Percentiles rank a stretch among this genome's conserved stretches.
Conservation (phyloP, 768 basidiomycete species). For the Rhizopogon vesiculosus region DNA sequence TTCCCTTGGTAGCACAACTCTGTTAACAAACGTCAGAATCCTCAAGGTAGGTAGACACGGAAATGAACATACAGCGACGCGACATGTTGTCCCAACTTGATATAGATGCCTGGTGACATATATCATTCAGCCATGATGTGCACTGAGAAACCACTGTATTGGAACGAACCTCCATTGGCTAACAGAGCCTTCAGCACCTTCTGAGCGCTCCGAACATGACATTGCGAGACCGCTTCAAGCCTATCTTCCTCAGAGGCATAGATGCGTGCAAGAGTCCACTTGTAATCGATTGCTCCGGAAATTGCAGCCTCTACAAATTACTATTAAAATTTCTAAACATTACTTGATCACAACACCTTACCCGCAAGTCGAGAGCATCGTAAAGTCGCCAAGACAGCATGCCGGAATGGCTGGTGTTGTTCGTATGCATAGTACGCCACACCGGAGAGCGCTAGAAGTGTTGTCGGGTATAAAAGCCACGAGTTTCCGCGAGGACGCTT, state of each 20-base stretch:
- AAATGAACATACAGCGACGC: slow-evolving; percentile 50
- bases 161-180: slow-evolving; percentile 72
- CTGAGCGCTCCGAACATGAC: slow-evolving; percentile 79
- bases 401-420: slow-evolving; percentile 67
- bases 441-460: slow-evolving; percentile 25
- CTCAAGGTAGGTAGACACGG: slow-evolving; percentile 14
- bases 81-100: slow-evolving; percentile 88
- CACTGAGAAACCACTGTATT: background rate
- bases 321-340: slow-evolving; percentile 3
- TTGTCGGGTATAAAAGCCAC: slow-evolving; percentile 22
- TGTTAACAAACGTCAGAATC: slow-evolving; percentile 18
- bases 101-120: slow-evolving; percentile 59
- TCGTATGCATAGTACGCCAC: slow-evolving; percentile 51
- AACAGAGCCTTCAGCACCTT: slow-evolving; percentile 80
- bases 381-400: slow-evolving; percentile 64
- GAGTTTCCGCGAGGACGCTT: slow-evolving; percentile 7
- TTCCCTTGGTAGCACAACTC: slow-evolving; percentile 54
- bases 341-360: slow-evolving; percentile 26
- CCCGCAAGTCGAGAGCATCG: slow-evolving; percentile 80
- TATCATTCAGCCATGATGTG: background rate
- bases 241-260: slow-evolving; percentile 50
- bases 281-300: slow-evolving; percentile 66
- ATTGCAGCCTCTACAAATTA: slow-evolving; percentile 49
- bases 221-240: slow-evolving; percentile 59
- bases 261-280: slow-evolving; percentile 51